Conservation (phyloP, 805 yeast species). For the Barnettozyma populi region DNA sequence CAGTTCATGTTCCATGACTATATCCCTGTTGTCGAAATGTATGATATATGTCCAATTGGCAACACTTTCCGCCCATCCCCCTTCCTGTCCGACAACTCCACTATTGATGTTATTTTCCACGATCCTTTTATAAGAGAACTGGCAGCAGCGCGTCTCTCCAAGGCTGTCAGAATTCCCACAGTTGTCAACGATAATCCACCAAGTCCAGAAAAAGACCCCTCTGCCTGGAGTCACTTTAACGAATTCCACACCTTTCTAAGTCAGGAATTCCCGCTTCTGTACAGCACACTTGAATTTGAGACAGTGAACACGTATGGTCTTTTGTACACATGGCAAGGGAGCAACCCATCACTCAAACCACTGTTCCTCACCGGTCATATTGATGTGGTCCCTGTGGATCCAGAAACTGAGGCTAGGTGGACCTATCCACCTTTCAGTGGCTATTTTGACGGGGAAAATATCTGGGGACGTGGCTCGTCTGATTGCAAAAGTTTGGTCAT, state of each 20-base stretch:
- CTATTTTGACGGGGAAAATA: conserved; percentile 51
- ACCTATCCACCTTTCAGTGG: conserved; percentile 60
- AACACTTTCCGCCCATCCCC: conserved; percentile 20
- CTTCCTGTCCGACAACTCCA: conserved; percentile 28
- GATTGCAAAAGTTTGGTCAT: conserved; percentile 69
- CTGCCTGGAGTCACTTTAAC: conserved; percentile 17
- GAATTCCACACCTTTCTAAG: conserved; percentile 50
- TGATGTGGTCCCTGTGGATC: conserved; percentile 76
- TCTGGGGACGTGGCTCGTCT: conserved; percentile 72
- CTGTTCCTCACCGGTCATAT: conserved; percentile 68
- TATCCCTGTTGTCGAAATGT: neutral
- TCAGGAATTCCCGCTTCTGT: conserved; percentile 48
- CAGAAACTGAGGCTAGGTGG: conserved; percentile 55
- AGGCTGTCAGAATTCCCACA: conserved; percentile 50
- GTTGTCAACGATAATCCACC: conserved; percentile 43
- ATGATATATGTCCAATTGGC: conserved; percentile 20
- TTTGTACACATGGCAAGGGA: conserved; percentile 59
- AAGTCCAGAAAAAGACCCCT: conserved; percentile 30
- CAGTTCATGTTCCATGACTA: neutral
- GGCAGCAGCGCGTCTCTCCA: conserved; percentile 39
- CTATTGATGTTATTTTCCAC: conserved; percentile 30
- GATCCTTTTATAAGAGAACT: conserved; percentile 29
- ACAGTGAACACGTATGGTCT: conserved; percentile 59
- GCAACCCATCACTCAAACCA: conserved; percentile 48
- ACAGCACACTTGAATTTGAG: conserved; percentile 42